Evolutionary conservation across 2,329 filamentous ascomycete species (phyloP), one percentile per base, ranked within the genome.

Genomic region (Xylaria sp.): DNA sequence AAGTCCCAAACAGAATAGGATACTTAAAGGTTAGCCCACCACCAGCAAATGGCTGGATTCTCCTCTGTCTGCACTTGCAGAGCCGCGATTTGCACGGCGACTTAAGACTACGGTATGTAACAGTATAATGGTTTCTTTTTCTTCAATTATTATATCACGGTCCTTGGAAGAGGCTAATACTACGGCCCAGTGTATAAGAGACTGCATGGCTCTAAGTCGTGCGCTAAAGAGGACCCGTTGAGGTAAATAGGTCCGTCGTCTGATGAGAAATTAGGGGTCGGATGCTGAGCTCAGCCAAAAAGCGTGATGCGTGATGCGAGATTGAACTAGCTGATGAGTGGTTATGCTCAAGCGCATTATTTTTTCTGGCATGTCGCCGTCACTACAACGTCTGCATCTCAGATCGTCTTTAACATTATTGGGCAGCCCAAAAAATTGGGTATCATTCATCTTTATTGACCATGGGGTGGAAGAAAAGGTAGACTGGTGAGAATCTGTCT

Each of bases 271-370:
- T 56, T 59, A 69, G 51, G 23, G 46, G 58, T 34, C 20, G n/a
- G 1, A 55, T 63, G 63, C 63, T 66, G 63, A 63, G 63, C 28
- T 65, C 67, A 66, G 63, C 63, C 37, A 66, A 62, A 48, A 44
- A 54, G 28, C 6, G 44, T 28, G 52, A 64, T 28, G 28, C 28
- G 28, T 28, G 28, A 28, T 7, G 15, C 54, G 31, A 20, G 52
- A 63, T 63, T 20, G 50, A 50, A 28, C 37, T 23, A 57, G 44
- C 23, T n/a, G n/a, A 13, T 39, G 54, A 56, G 12, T 56, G 37
- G 13, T 28, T 25, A 13, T 34, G 10, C 0, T 25, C 20, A 28
- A 28, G 20, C 56, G 39, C 56, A n/a, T 48, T 18, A 41, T 41
- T 13, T 44, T n/a, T 31, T n/a, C 4, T 20, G 39, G 3, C 8